Percentiles rank a stretch among this genome's conserved stretches.
Evolutionary conservation across 108 stramenopile genomes (phyloP).

Genomic region (Cyclotella distinguenda): DNA sequence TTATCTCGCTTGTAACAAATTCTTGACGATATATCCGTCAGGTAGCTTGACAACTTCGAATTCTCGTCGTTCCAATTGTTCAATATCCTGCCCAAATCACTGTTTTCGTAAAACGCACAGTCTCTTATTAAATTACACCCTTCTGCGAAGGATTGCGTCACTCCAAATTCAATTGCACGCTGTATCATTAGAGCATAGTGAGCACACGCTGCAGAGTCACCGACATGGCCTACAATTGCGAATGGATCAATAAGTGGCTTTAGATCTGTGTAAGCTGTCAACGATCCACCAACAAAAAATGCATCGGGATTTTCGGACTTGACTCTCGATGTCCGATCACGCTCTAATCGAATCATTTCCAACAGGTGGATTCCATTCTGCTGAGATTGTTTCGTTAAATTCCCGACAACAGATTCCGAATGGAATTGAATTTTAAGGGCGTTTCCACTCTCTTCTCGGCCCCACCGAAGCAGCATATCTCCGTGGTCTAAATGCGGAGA

Average conservation of each 20-base stretch:
- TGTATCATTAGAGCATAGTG: conserved; percentile 87
- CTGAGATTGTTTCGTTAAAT: conserved; percentile 31
- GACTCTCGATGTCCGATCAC: conserved; percentile 48
- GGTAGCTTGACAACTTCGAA: conserved; percentile 55
- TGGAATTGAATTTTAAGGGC: conserved; percentile 17
- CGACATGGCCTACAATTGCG: conserved; percentile 75
- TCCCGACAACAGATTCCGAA: conserved; percentile 19
- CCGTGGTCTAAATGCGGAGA: conserved; percentile 10
- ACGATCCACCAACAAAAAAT: conserved; percentile 86
- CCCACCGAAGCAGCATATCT: conserved; percentile 42
- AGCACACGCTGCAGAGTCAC: conserved; percentile 43
- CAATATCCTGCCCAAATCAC: conserved; percentile 74
- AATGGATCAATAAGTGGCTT: conserved; percentile 70
- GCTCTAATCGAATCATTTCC: conserved; percentile 67
- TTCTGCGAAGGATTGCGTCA: conserved; percentile 90
- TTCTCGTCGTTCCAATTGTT: conserved; percentile 76
- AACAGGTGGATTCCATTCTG: conserved; percentile 71
- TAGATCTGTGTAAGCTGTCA: conserved; percentile 66
- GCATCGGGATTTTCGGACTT: conserved; percentile 61
- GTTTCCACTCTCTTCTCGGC: conserved; percentile 24
- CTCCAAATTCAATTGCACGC: conserved; percentile 91
- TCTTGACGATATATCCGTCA: conserved; percentile 83
- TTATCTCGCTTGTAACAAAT: conserved; percentile 83
- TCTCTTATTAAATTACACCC: conserved; percentile 74
- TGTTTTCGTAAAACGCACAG: conserved; percentile 67